Percentiles rank a stretch among this genome's conserved stretches.
These are phyloP conservation scores for Mucor piriformis DNA, from an alignment of 371 early-diverging fungal genomes.

Conservation along the genomic window DNA sequence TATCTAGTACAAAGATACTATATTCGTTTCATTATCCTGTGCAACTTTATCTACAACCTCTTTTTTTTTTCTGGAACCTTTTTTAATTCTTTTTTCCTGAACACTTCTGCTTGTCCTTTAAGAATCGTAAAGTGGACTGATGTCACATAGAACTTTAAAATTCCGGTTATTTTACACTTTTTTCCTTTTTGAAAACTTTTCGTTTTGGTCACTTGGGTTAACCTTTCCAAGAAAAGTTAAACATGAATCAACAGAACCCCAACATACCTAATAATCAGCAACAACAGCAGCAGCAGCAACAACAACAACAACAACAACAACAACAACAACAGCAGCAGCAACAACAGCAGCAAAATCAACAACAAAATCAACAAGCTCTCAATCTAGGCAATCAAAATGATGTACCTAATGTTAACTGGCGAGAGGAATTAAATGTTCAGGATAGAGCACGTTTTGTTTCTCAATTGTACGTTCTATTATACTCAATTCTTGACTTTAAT, in stretches of 20 bases:
- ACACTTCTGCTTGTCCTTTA: too few relatives aligned
- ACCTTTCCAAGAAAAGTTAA: neutral
- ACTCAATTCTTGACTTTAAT: neutral
- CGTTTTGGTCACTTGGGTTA: neutral
- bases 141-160: too few relatives aligned
- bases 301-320: constrained; percentile 5
- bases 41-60: too few relatives aligned
- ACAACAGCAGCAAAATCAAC: constrained; percentile 12
- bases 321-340: constrained; percentile 8
- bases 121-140: too few relatives aligned
- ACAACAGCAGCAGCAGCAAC: neutral
- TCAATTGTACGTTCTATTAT: constrained; percentile 23
- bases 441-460: constrained; percentile 38
- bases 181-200: neutral
- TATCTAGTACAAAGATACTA: too few relatives aligned
- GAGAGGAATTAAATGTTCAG: constrained; percentile 37
- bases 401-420: constrained; percentile 34
- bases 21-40: too few relatives aligned
- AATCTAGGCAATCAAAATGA: constrained; percentile 23
- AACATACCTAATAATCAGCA: constrained; percentile 27
- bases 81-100: too few relatives aligned
- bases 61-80: neutral
- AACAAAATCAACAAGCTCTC: constrained; percentile 1
- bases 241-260: constrained; percentile 31
- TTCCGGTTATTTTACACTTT: neutral